Conservation (phyloP, 768 basidiomycete species). For the Hypholoma sublateritium region DNA sequence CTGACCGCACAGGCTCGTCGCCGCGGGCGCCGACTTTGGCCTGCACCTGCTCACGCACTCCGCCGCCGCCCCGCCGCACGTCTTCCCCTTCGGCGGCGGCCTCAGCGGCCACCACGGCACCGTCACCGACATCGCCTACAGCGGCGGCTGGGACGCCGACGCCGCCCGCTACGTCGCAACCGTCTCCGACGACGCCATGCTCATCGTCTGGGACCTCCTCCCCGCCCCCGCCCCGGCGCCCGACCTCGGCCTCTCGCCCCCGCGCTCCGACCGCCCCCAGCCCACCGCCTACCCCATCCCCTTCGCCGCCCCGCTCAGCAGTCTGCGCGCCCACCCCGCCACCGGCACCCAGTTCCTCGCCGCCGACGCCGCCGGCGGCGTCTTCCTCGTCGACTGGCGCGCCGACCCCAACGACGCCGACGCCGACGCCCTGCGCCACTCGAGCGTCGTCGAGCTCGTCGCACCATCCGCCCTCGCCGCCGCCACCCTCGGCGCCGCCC, state of each 20-base stretch:
- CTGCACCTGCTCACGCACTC: constrained; percentile 69
- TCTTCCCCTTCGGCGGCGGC: constrained; percentile 77
- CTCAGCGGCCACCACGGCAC: constrained; percentile 79
- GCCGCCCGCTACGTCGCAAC: constrained; percentile 75
- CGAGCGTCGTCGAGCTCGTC: constrained; percentile 67
- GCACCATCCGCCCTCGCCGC: constrained; percentile 67
- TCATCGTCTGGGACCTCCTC: constrained; percentile 86
- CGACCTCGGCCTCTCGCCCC: constrained; percentile 27
- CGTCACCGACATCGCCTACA: constrained; percentile 78
- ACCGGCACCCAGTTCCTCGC: constrained; percentile 81
- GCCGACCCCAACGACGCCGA: constrained; percentile 60
- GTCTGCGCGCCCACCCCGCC: constrained; percentile 68
- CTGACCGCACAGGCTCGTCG: constrained; percentile 54
- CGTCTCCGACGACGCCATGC: constrained; percentile 81
- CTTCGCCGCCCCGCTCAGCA: constrained; percentile 69
- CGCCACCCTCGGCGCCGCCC: constrained; percentile 43
- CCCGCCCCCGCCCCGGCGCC: constrained; percentile 35
- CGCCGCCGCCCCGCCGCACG: constrained; percentile 42
- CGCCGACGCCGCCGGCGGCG: constrained; percentile 69
- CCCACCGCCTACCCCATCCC: constrained; percentile 77
- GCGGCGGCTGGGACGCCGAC: constrained; percentile 71
- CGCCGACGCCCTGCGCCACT: constrained; percentile 57
- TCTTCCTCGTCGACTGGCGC: constrained; percentile 84
- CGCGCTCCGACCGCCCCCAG: constrained; percentile 47
- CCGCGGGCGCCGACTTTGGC: constrained; percentile 67